A percentile compares a stretch with the other conserved stretches of the same genome.
Conservation (phyloP, 495 filamentous ascomycete genomes). For the Penicillium flavigenum region DNA sequence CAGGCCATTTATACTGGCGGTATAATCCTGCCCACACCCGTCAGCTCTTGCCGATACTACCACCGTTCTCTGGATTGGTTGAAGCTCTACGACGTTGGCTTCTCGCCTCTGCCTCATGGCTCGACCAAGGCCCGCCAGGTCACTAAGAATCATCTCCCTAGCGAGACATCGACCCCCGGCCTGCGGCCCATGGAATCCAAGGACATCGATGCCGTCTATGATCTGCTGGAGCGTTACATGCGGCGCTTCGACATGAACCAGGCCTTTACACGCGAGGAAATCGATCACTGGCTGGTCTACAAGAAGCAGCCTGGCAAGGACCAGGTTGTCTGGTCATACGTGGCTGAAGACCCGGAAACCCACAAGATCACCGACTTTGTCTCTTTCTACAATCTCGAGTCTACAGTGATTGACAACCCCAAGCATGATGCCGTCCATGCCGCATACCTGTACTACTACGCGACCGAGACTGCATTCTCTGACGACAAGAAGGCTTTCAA, state of each 20-base stretch:
- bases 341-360: constrained; percentile 73
- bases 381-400: constrained; percentile 94
- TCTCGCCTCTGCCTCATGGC: constrained; percentile 75
- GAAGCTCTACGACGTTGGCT: constrained; percentile 91
- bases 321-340: constrained; percentile 87
- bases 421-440: constrained; percentile 78
- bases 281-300: constrained; percentile 84
- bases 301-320: constrained; percentile 57
- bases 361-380: constrained; percentile 93
- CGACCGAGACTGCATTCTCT: constrained; percentile 74
- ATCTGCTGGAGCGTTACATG: constrained; percentile 75
- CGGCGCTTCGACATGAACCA: constrained; percentile 81
- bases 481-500: constrained; percentile 60
- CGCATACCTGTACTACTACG: constrained; percentile 96
- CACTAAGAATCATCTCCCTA: constrained; percentile 73
- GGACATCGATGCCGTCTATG: constrained; percentile 74
- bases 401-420: constrained; percentile 75
- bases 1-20: constrained; percentile 96
- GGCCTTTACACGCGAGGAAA: constrained; percentile 72
- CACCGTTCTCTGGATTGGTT: constrained; percentile 92
- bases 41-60: constrained; percentile 91
- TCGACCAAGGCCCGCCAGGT: constrained; percentile 82
- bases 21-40: constrained; percentile 81
- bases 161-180: constrained; percentile 65
- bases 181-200: constrained; percentile 77